phyloP scores from a whole-genome alignment of 805 yeast genomes.

The Candida insectorum region DNA sequence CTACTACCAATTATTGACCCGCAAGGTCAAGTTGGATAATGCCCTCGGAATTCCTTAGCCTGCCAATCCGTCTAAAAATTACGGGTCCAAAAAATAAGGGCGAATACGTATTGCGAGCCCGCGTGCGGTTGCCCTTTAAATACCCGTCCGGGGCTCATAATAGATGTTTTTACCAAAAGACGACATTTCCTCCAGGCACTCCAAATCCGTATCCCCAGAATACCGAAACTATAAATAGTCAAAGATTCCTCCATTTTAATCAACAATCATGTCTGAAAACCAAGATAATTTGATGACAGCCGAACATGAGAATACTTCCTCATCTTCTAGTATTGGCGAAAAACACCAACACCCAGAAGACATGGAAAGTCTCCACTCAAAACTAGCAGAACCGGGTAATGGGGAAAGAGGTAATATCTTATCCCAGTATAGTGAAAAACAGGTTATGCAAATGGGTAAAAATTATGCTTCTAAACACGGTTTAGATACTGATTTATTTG shows the following conservation, averaged over 20 bases:
- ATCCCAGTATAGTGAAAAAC: conserved; percentile 56
- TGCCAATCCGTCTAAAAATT: too few relatives aligned
- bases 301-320: conserved; percentile 4
- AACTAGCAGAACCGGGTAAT: conserved; percentile 17
- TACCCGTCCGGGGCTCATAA: too few relatives aligned
- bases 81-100: too few relatives aligned
- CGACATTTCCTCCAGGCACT: too few relatives aligned
- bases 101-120: too few relatives aligned
- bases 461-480: conserved; percentile 56
- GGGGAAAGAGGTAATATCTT: conserved; percentile 44
- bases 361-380: conserved; percentile 16
- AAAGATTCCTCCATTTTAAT: too few relatives aligned
- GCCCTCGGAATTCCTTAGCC: too few relatives aligned
- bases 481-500: conserved; percentile 57
- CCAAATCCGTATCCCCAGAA: too few relatives aligned
- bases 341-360: conserved; percentile 12
- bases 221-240: conserved; percentile 1
- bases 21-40: too few relatives aligned
- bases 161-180: too few relatives aligned
- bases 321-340: conserved; percentile 10
- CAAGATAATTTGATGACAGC: background rate
- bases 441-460: conserved; percentile 68
- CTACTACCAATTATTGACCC: too few relatives aligned
- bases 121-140: too few relatives aligned
- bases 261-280: conserved; percentile 1